These are phyloP conservation scores for Thermomyces lanuginosus DNA, from an alignment of 2,329 filamentous ascomycete genomes.

Conservation along the genomic window DNA sequence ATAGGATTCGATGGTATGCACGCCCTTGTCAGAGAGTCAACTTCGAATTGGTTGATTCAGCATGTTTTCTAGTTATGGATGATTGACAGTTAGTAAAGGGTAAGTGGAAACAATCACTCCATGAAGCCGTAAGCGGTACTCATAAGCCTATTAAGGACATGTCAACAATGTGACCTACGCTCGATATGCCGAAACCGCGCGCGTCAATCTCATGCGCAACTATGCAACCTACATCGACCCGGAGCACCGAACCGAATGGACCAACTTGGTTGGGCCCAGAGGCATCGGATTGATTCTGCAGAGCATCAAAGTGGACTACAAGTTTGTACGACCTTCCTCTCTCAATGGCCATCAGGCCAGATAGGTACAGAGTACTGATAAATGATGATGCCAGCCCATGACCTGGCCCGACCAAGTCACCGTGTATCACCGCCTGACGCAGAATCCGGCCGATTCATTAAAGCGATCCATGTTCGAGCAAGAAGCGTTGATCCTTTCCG, in stretches of 20 bases:
- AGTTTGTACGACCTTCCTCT: constrained; percentile 47
- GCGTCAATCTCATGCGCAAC: constrained; percentile 62
- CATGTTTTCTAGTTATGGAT: constrained; percentile 2
- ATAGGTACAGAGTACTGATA: too few species aligned
- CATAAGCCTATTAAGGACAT: constrained; percentile 40
- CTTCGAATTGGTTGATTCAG: constrained; percentile 1
- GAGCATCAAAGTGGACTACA: constrained; percentile 69
- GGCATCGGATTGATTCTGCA: constrained; percentile 59
- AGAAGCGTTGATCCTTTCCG: constrained; percentile 54
- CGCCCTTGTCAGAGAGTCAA: too few species aligned
- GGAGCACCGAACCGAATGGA: constrained; percentile 47
- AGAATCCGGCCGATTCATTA: constrained; percentile 28
- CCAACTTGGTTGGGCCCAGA: constrained; percentile 48
- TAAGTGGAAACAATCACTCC: too few species aligned
- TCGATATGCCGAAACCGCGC: constrained; percentile 64
- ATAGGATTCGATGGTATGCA: constrained; percentile 34
- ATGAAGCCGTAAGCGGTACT: too few species aligned
- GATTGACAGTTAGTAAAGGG: too few species aligned
- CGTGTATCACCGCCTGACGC: constrained; percentile 61
- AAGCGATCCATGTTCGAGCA: constrained; percentile 25
- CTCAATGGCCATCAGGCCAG: background rate
- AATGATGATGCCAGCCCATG: constrained; percentile 52
- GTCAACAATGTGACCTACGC: constrained; percentile 80
- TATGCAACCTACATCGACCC: constrained; percentile 49
- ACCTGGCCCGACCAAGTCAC: constrained; percentile 67